Percentiles rank a stretch among this genome's conserved stretches.
phyloP scores from a whole-genome alignment of 2,329 filamentous ascomycete species.

The Cordyceps tenuipes region DNA sequence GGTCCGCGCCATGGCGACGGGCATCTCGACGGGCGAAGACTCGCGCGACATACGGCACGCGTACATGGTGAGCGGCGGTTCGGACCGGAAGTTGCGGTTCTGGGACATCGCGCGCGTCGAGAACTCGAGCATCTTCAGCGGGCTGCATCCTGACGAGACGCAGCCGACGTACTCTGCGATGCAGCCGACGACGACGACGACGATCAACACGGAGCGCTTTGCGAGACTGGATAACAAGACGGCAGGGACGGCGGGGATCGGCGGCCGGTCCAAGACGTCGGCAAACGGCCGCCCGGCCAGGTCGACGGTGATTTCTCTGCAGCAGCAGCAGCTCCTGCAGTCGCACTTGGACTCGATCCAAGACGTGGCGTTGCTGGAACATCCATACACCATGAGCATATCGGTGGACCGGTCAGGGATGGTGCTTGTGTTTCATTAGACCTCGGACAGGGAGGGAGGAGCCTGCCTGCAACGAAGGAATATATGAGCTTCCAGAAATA shows the following conservation, averaged over 20 bases:
- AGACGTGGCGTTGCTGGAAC: slow-evolving; percentile 81
- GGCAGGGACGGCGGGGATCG: slow-evolving; percentile 19
- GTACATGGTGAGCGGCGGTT: slow-evolving; percentile 80
- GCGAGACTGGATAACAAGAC: slow-evolving; percentile 29
- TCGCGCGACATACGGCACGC: slow-evolving; percentile 66
- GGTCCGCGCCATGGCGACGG: slow-evolving; percentile 67
- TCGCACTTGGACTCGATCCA: slow-evolving; percentile 82
- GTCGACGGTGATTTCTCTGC: slow-evolving; percentile 75
- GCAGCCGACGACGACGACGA: slow-evolving; percentile 54
- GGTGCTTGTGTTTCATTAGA: slow-evolving; percentile 67
- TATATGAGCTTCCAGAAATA: background rate
- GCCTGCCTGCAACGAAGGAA: too few species aligned
- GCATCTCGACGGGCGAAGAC: slow-evolving; percentile 62
- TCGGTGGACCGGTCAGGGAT: slow-evolving; percentile 84
- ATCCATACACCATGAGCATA: slow-evolving; percentile 86
- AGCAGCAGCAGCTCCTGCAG: slow-evolving; percentile 78
- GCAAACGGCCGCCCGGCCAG: slow-evolving; percentile 47
- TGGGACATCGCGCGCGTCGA: slow-evolving; percentile 82
- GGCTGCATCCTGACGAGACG: slow-evolving; percentile 59
- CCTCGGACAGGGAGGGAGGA: too few species aligned
- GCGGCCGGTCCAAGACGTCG: slow-evolving; percentile 20
- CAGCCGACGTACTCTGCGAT: slow-evolving; percentile 64
- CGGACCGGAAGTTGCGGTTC: slow-evolving; percentile 84
- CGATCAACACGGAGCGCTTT: slow-evolving; percentile 57
- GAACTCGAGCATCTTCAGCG: slow-evolving; percentile 72